Base-by-base conservation (phyloP, 139 green algal species). In the Pseudopediastrum boryanum region DNA sequence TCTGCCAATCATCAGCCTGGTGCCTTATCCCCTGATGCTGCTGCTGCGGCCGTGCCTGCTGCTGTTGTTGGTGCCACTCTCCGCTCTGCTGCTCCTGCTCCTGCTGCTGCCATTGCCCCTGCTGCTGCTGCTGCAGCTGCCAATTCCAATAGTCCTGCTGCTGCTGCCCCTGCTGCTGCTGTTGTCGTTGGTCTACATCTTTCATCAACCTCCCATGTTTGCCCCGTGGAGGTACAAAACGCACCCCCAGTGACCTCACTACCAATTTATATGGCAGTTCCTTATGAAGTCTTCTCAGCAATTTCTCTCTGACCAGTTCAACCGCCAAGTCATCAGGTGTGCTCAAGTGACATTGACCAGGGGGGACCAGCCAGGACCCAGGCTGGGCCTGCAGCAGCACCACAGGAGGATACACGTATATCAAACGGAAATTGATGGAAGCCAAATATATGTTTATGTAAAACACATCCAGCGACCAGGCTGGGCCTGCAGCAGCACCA, bases 241-340 rank as follows among this genome's bases (percentile, higher is more conserved):
- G n/a, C 16, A 58, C 48, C 21, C 16, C 12, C 3, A 74, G 43
- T 12, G 66, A 58, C 19, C 59, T 29, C 10, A 48, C 2, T 8
- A 21, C 42, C 16, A 81, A 42, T 1, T 38, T 77, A 29, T 78
- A 78, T 8, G 71, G 71, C 52, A 78, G 38, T 27, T 78, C 71
- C 36, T 78, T 38, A 29, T 78, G 68, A 41, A 78, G 71, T 13
- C 71, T 54, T 29, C 71, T 27, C 54, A 59, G 69, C 19, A 78
- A 56, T 42, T 78, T 78, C 71, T 78, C 71, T 13, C 71, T 29
- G 19, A 78, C 51, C 6, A 78, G n/a, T 56, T 78, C 71, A 7
- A 78, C 51, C 51, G 71, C 54, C 12, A 78, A 41, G 9, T 78
- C 71, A 41, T 13, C 71, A 36, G 71, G 71, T 7, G 54, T n/a